phyloP scores from a whole-genome alignment of 169 alveolate species.

The Plasmodium malariae region DNA sequence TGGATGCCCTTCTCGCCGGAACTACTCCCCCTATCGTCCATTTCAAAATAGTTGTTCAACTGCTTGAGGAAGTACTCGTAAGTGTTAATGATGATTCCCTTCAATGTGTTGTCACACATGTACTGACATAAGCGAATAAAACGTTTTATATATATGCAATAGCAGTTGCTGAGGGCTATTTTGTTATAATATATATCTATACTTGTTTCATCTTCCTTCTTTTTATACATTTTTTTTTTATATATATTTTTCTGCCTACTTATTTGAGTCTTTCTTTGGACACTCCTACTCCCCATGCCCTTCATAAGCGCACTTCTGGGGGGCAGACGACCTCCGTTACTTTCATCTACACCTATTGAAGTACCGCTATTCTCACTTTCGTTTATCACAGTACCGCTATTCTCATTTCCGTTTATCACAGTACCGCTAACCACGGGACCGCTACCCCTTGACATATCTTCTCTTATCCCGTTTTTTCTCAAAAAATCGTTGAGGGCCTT shows the following conservation, averaged over 20 bases:
- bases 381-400: no score
- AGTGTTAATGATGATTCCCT: slow-evolving; percentile 29
- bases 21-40: not conserved
- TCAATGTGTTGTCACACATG: slow-evolving; percentile 35
- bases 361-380: no score
- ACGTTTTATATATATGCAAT: slow-evolving; percentile 26
- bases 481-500: slow-evolving; percentile 27
- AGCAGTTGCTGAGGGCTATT: slow-evolving; percentile 46
- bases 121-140: slow-evolving; percentile 54
- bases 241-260: not conserved
- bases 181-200: slow-evolving; percentile 45
- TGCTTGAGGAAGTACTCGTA: slow-evolving; percentile 20
- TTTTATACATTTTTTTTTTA: not conserved
- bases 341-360: no score
- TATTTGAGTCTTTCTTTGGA: not conserved
- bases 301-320: not conserved
- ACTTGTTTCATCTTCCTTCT: not conserved
- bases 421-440: no score
- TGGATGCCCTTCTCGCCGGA: not conserved
- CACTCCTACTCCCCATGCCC: no score
- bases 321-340: not conserved
- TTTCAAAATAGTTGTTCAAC: slow-evolving; percentile 19
- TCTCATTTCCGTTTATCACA: no score
- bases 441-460: no score
- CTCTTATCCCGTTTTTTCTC: slow-evolving; percentile 1